Percentiles rank a stretch among this genome's conserved stretches.
phyloP scores from a whole-genome alignment of 2,329 filamentous ascomycete genomes.

The Monilinia fructicola region DNA sequence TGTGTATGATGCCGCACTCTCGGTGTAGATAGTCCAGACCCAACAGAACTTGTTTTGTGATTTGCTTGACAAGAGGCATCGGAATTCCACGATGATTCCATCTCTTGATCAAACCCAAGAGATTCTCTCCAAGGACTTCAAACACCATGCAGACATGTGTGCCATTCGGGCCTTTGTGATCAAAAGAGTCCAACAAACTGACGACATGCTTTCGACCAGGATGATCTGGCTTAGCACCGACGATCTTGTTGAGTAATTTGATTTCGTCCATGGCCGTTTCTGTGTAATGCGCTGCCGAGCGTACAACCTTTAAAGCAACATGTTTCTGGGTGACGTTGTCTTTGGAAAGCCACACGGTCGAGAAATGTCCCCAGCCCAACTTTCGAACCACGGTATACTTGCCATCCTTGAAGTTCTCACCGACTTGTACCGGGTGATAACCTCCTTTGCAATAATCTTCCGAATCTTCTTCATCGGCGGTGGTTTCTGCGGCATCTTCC shows the following conservation, averaged over 20 bases:
- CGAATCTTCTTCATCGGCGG: conserved; percentile 96
- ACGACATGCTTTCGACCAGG: conserved; percentile 94
- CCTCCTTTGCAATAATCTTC: conserved; percentile 99
- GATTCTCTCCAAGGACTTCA: conserved; percentile 92
- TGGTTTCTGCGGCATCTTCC: conserved; percentile 85
- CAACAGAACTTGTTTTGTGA: conserved; percentile 95
- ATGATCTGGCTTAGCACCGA: conserved; percentile 90
- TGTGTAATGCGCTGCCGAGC: conserved; percentile 96
- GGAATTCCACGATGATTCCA: conserved; percentile 98
- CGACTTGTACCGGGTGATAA: conserved; percentile 91
- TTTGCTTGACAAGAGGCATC: conserved; percentile 95
- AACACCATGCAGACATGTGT: conserved; percentile 99
- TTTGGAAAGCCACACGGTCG: conserved; percentile 83
- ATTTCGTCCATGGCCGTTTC: conserved; percentile 99
- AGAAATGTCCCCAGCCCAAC: conserved; percentile 97
- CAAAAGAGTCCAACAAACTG: conserved; percentile 92
- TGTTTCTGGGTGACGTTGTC: conserved; percentile 90
- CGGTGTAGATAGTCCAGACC: conserved; percentile 95
- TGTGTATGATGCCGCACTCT: conserved; percentile 98
- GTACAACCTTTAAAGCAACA: conserved; percentile 95
- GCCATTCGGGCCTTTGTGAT: conserved; percentile 95
- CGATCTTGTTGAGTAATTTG: conserved; percentile 95
- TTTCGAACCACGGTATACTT: conserved; percentile 96
- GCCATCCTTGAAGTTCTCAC: conserved; percentile 96
- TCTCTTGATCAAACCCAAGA: conserved; percentile 92